Base-by-base conservation (phyloP, 1,284 basidiomycete species). In the Leccinum subrobustum region DNA sequence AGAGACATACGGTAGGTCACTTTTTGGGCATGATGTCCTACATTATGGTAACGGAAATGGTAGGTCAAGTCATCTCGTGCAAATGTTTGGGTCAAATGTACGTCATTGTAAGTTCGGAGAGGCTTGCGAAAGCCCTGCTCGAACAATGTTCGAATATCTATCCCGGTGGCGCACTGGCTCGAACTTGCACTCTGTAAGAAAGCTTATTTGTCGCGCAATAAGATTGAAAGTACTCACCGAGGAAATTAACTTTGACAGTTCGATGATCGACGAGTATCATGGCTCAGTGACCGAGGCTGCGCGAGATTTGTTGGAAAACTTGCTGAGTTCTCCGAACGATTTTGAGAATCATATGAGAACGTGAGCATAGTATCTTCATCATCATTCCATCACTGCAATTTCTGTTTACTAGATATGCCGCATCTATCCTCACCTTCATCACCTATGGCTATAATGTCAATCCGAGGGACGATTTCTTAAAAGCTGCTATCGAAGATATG, bases 61-160 rank as follows among this genome's bases (percentile, higher is more conserved):
- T 14, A 70, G 71, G 69, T 12, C 61, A 70, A 27, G 60, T 70
- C 37, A 61, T 72, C 20, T 68, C 64, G 6, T 66, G 54, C 48
- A 61, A 55, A 0, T 35, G 65, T 1, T 55, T 71, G 58, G 69
- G 70, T 42, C 60, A 70, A 53, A 64, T 55, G 1, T 68, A 62
- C 29, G 52, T 73, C 39, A 47, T 72, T 16, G 25, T 69, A 35
- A 72, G 65, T 50, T 68, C 67, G 29, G 61, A 68, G 20, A 61
- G 66, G 53, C 63, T 64, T 33, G 67, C 63, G 33, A 65, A 56
- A 53, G 56, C 44, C 7, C 39, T 72, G 23, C 57, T 73, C 16
- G 69, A 72, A 11, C 66, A 71, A 42, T 65, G 67, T 35, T 70
- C 67, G 2, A 57, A 5, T 5, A 68, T 64, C 9, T 71, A 73